phyloP scores from a whole-genome alignment of 257 asterid species.

The Lithospermum erythrorhizon region DNA sequence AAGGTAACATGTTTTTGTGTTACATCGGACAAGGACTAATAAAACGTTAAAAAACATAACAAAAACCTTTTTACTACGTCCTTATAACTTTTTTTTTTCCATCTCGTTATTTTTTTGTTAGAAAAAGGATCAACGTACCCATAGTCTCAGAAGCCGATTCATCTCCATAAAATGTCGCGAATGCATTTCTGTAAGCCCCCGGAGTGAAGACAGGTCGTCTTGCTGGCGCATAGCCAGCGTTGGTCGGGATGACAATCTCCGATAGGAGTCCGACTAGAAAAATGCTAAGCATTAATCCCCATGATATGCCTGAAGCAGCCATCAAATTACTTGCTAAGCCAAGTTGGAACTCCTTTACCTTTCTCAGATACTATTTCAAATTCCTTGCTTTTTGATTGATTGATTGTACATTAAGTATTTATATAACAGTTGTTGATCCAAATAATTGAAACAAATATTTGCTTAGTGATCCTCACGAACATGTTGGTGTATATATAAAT shows the following conservation, averaged over 20 bases:
- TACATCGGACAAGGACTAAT: too few relatives aligned
- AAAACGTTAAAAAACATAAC: too few relatives aligned
- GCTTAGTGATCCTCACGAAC: constrained; percentile 32
- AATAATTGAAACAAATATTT: not conserved
- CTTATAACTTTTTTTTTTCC: too few relatives aligned
- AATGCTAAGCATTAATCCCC: constrained; percentile 21
- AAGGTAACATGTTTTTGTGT: too few relatives aligned
- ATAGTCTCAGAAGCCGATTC: constrained; percentile 49
- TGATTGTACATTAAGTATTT: not conserved
- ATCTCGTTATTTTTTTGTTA: not conserved
- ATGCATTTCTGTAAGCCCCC: constrained; percentile 36
- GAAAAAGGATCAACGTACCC: constrained; percentile 20
- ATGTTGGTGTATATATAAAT: constrained; percentile 1
- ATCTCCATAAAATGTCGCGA: constrained; percentile 68
- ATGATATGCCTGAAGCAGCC: constrained; percentile 25
- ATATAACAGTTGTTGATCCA: too few relatives aligned
- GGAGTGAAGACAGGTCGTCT: constrained; percentile 17
- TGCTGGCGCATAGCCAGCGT: constrained; percentile 14
- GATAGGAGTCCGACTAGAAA: constrained; percentile 16
- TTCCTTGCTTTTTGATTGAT: too few relatives aligned
- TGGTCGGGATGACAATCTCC: constrained; percentile 12
- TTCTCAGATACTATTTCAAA: too few relatives aligned
- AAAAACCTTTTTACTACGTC: too few relatives aligned
- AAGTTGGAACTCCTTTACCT: too few relatives aligned
- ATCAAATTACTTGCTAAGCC: too few relatives aligned